Conservation (phyloP, 257 asterid species). For the Przewalskia tangutica region DNA sequence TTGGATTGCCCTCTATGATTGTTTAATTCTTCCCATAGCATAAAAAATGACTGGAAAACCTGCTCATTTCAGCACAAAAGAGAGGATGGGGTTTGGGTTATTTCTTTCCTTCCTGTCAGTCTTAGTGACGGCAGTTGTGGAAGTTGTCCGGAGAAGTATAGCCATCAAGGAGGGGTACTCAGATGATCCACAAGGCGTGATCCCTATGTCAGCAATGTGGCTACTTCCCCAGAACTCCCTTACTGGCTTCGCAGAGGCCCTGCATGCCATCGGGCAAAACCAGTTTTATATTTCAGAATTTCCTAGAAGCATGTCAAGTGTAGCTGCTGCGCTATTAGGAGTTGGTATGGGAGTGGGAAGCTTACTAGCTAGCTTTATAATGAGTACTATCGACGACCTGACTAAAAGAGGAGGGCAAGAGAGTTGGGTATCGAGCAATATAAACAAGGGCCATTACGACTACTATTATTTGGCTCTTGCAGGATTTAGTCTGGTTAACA, state of each 20-base stretch:
- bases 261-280: constrained; percentile 38
- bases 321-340: constrained; percentile 35
- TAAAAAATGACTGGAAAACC: constrained; percentile 36
- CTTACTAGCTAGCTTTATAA: constrained; percentile 39
- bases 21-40: constrained; percentile 42
- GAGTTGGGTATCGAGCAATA: constrained; percentile 56
- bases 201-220: constrained; percentile 56
- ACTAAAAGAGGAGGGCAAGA: constrained; percentile 34
- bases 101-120: constrained; percentile 39
- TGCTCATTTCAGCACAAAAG: constrained; percentile 24
- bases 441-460: constrained; percentile 59
- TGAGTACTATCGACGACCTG: constrained; percentile 28
- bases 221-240: constrained; percentile 50
- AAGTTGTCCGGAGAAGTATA: constrained; percentile 26
- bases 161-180: constrained; percentile 16
- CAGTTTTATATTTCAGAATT: constrained; percentile 60
- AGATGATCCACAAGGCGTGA: constrained; percentile 5
- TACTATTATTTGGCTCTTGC: constrained; percentile 31
- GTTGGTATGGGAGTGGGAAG: constrained; percentile 36
- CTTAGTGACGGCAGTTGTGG: constrained; percentile 40
- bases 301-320: constrained; percentile 65
- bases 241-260: constrained; percentile 54
- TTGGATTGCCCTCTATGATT: constrained; percentile 54
- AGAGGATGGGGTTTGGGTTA: constrained; percentile 62
- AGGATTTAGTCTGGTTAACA: constrained; percentile 3